Evolutionary conservation across 768 basidiomycete species (phyloP).

Genomic region (Piloderma croceum): DNA sequence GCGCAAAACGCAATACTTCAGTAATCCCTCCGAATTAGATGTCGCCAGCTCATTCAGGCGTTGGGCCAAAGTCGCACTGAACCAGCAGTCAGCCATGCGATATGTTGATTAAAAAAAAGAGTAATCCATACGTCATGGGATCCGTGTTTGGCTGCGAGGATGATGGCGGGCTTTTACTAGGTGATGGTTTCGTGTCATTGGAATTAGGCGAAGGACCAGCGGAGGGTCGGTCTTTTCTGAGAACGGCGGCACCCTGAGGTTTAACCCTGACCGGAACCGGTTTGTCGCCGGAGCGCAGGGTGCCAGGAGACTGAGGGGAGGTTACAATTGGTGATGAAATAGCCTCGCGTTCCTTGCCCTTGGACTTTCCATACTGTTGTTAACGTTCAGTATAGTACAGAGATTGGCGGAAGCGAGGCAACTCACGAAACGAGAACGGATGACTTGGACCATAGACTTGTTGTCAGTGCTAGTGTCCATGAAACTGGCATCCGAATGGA

Average conservation of each 20-base stretch:
- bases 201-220: slow-evolving; percentile 17
- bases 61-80: slow-evolving; percentile 73
- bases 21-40: slow-evolving; percentile 74
- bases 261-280: no score
- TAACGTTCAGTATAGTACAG: slow-evolving; percentile 7
- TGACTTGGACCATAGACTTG: slow-evolving; percentile 51
- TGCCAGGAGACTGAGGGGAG: slow-evolving; percentile 26
- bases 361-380: slow-evolving; percentile 49
- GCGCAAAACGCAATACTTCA: slow-evolving; percentile 47
- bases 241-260: no score
- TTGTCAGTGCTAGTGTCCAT: slow-evolving; percentile 21
- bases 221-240: no score
- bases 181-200: no score
- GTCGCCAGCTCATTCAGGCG: slow-evolving; percentile 74
- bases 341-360: slow-evolving; percentile 52
- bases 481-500: slow-evolving; percentile 22
- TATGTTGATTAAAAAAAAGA: not conserved
- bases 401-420: slow-evolving; percentile 15
- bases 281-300: slow-evolving; percentile 31
- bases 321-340: no score
- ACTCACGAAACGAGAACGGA: slow-evolving; percentile 58
- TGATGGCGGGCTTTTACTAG: no score
- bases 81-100: no score
- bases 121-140: slow-evolving; percentile 11
- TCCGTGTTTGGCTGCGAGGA: no score